Evolutionary conservation across 768 basidiomycete species (phyloP), one percentile per base, ranked within the genome.

Genomic region (Mycena amicta): DNA sequence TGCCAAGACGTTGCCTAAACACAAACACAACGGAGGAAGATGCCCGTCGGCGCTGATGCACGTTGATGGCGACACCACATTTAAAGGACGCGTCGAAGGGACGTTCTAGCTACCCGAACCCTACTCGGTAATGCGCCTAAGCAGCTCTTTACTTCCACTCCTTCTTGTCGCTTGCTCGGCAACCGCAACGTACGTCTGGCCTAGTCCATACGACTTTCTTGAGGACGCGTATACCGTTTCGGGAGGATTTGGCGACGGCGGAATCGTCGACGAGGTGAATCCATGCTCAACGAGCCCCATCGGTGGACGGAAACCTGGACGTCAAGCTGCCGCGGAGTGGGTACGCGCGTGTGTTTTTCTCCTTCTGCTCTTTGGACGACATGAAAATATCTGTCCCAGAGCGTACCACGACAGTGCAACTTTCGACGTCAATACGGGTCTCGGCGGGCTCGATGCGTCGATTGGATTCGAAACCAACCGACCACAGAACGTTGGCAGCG

Each of bases 401-500:
- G 69, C 68, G 2, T 72, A 64, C 43, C 69, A 72, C 43, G 69
- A 70, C 53, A 56, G 56, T 41, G 62, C 68, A 25, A 72, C 71
- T 13, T 63, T 68, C 57, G 57, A 69, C 54, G 51, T 53, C 2
- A 55, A 50, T 23, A 59, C 65, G 8, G 71, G 70, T 25, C 63
- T 66, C 5, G 69, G 71, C 1, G 70, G 70, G n/a, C 60, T 71
- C 39, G 71, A 72, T 45, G 70, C 64, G 2, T 71, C 70, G 2
- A 65, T 72, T 23, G 60, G 62, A 3, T 70, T 64, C 52, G 71
- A 71, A 52, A 63, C 30, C 15, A 46, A 47, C 22, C 50, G 40
- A 47, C 47, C 5, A 23, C 50, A 37, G 41, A 60, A 63, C 45
- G 22, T 49, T n/a, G 54, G 54, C 27, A 18, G 1, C 16, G 54